phyloP scores from a whole-genome alignment of 495 filamentous ascomycete genomes.

The Aspergillus steynii region DNA sequence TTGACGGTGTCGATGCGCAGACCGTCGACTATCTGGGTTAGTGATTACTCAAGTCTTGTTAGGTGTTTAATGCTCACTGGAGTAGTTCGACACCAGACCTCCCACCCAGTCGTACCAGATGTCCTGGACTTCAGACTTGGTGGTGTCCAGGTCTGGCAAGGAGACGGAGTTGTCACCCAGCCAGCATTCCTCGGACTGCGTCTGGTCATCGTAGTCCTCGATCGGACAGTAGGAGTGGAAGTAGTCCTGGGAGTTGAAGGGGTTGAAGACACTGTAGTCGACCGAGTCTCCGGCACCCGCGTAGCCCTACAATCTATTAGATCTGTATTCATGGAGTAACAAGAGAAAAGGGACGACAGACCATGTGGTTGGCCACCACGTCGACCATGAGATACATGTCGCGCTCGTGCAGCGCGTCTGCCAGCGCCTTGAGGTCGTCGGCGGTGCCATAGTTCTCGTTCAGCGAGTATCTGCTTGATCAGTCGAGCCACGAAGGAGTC shows the following conservation, averaged over 20 bases:
- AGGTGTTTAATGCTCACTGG: conserved; percentile 33
- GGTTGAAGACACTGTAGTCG: conserved; percentile 61
- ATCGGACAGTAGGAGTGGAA: conserved; percentile 70
- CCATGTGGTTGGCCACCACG: conserved; percentile 77
- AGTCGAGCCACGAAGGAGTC: not conserved
- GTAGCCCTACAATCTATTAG: conserved; percentile 46
- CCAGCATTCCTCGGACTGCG: conserved; percentile 59
- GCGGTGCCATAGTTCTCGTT: conserved; percentile 61
- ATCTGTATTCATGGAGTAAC: not conserved
- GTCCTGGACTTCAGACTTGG: conserved; percentile 52
- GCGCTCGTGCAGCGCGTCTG: conserved; percentile 57
- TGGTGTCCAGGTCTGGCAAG: conserved; percentile 71
- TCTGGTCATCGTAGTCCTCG: conserved; percentile 59
- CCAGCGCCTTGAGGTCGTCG: conserved; percentile 63
- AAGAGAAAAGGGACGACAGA: conserved; percentile 20
- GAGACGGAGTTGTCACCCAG: conserved; percentile 59
- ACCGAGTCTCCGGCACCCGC: conserved; percentile 52
- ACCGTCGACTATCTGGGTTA: conserved; percentile 58
- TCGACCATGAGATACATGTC: conserved; percentile 79
- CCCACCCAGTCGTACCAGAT: conserved; percentile 68
- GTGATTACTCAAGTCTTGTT: too few relatives aligned
- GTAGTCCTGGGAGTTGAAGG: conserved; percentile 63
- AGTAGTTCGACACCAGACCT: conserved; percentile 64
- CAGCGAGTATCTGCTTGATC: conserved; percentile 7
- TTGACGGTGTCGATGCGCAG: conserved; percentile 75